A percentile compares a stretch with the other conserved stretches of the same genome.
Evolutionary conservation across 495 filamentous ascomycete genomes (phyloP).

Genomic region (Lophium mytilinum): DNA sequence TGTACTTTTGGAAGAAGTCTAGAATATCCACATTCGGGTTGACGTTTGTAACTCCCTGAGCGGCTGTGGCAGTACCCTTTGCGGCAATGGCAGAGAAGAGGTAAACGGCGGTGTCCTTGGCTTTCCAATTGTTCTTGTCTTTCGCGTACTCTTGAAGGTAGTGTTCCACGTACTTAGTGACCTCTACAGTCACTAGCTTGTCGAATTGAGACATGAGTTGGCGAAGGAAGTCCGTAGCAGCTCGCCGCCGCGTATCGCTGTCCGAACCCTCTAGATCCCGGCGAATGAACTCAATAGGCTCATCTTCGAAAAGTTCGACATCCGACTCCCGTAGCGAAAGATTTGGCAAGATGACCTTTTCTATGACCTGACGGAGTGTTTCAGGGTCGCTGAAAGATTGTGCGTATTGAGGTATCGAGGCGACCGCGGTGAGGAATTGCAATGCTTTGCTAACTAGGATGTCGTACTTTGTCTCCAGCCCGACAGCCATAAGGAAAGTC

Average conservation of each 20-base stretch:
- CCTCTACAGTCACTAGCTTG: constrained; percentile 67
- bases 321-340: constrained; percentile 84
- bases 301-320: constrained; percentile 92
- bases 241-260: constrained; percentile 81
- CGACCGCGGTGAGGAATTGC: constrained; percentile 86
- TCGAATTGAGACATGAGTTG: constrained; percentile 85
- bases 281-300: constrained; percentile 97
- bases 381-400: constrained; percentile 72
- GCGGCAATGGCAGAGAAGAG: constrained; percentile 90
- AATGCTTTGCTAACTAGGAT: constrained; percentile 90
- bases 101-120: constrained; percentile 94
- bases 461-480: constrained; percentile 85
- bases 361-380: constrained; percentile 71
- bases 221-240: constrained; percentile 87
- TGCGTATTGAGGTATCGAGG: constrained; percentile 66
- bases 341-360: constrained; percentile 93
- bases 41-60: constrained; percentile 80
- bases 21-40: constrained; percentile 71
- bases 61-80: constrained; percentile 75
- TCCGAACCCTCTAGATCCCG: constrained; percentile 94
- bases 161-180: constrained; percentile 72
- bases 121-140: constrained; percentile 76
- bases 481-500: constrained; percentile 78
- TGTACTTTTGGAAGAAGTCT: constrained; percentile 84
- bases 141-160: constrained; percentile 62